Percentiles rank a stretch among this genome's conserved stretches.
Conservation (phyloP, 257 asterid genomes). For the Paulownia fortunei region DNA sequence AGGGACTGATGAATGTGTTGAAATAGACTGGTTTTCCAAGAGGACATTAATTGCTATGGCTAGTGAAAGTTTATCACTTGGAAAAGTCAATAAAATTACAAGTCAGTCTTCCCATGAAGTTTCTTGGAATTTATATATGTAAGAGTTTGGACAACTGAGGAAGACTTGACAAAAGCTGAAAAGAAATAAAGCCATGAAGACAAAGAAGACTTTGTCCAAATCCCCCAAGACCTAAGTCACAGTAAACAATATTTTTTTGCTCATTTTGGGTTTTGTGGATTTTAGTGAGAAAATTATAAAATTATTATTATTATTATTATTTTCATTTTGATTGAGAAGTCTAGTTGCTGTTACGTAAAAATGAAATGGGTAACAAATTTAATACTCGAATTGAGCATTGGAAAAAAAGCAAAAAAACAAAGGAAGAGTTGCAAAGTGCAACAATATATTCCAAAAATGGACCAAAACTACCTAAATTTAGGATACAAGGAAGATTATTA, state of each 20-base stretch:
- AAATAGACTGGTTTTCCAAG: background rate
- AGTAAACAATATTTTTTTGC: no score
- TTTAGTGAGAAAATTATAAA: no score
- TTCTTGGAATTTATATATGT: constrained; percentile 5
- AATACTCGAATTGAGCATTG: no score
- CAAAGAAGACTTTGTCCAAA: background rate
- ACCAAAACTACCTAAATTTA: background rate
- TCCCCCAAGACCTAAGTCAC: no score
- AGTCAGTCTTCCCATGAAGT: background rate
- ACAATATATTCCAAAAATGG: no score
- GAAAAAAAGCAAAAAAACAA: no score
- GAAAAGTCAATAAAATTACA: constrained; percentile 12
- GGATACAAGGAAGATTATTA: background rate
- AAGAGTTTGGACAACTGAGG: background rate
- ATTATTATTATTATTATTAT: no score
- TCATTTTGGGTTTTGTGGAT: no score
- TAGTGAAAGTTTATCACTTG: background rate
- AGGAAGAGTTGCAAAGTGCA: no score
- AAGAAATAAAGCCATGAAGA: background rate
- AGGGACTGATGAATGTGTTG: constrained; percentile 18
- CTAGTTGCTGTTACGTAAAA: no score
- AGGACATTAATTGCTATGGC: background rate
- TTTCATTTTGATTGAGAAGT: no score
- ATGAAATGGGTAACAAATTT: no score
- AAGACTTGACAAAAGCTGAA: background rate